A percentile compares a stretch with the other conserved stretches of the same genome.
Conservation (phyloP, 345 rosid genomes). For the Raphanus raphanistrum region DNA sequence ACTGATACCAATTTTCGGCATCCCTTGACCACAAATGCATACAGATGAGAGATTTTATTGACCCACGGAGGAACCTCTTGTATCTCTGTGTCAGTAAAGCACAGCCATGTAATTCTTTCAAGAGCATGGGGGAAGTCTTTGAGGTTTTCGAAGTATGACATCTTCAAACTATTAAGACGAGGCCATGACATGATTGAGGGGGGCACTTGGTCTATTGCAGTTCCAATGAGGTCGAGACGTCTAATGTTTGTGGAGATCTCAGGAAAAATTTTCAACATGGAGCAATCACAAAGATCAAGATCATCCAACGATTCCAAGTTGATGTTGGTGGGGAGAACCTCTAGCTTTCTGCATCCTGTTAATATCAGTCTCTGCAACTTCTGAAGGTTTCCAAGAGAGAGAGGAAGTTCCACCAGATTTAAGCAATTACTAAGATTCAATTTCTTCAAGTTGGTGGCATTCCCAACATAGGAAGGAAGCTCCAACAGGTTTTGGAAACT, state of each 20-base stretch:
- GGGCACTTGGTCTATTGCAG: background rate
- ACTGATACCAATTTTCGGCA: background rate
- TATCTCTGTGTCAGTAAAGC: background rate
- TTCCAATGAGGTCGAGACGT: fast-evolving
- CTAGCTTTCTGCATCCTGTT: background rate
- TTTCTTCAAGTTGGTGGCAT: background rate
- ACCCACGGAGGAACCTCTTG: background rate
- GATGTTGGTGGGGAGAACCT: background rate
- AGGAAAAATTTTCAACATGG: background rate
- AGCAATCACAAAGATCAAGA: background rate
- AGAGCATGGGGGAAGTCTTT: background rate
- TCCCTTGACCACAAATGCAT: background rate
- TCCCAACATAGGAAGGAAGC: background rate
- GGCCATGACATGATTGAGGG: background rate
- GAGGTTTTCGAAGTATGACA: background rate
- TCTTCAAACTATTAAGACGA: background rate
- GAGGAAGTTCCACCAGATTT: background rate
- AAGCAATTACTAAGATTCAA: background rate
- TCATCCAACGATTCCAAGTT: background rate
- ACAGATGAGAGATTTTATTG: background rate
- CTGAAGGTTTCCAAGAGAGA: background rate
- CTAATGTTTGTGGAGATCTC: background rate
- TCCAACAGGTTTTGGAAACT: background rate
- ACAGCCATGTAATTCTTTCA: background rate
- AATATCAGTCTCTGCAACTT: background rate